Base-by-base conservation (phyloP, 805 yeast genomes). In the Metschnikowia drakensbergensis region DNA sequence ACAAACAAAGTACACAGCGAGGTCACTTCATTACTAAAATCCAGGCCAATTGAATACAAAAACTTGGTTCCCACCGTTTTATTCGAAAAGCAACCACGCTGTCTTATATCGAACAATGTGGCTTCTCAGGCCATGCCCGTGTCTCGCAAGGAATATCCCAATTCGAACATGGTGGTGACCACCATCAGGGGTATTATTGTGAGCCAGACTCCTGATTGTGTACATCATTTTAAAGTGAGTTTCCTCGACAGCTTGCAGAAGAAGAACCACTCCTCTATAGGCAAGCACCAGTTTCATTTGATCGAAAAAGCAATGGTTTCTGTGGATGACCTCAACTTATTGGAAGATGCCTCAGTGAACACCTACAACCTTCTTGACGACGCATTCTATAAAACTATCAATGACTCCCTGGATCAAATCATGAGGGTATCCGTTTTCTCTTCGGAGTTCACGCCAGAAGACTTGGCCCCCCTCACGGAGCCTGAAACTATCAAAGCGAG, bases 391-490 rank as follows among this genome's bases (percentile, higher is more conserved):
- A 60, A 55, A 34, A 58, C 69, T 27, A 50, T 55, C 13, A 65
- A 63, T 47, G 55, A 61, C 28, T 39, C 62, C 26, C 44, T 48
- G 31, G 56, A 54, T 53, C 71, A 67, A 41, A 56, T 68, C 7
- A 47, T 86, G 13, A 63, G 85, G 50, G 74, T 83, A 11, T 80
- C 81, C 53, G 66, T 85, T 0, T 77, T 73, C 40, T 63, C 67
- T 11, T 76, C 79, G 0, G 83, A 81, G 51, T 76, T 88, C 52
- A 52, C 69, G 4, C 53, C 55, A 1, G 73, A 69, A 0, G 85
- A 84, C 43, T 63, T 79, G 31, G 60, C 59, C 3, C 72, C 77
- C 3, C 34, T 70, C 10, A 77, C 78, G 52, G 77, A 79, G 30
- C 65, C 68, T 3, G 76, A 70, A 1, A 71, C 71, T 11, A 84